Base-by-base conservation (phyloP, 495 filamentous ascomycete species). In the Penicillium odoratum region DNA sequence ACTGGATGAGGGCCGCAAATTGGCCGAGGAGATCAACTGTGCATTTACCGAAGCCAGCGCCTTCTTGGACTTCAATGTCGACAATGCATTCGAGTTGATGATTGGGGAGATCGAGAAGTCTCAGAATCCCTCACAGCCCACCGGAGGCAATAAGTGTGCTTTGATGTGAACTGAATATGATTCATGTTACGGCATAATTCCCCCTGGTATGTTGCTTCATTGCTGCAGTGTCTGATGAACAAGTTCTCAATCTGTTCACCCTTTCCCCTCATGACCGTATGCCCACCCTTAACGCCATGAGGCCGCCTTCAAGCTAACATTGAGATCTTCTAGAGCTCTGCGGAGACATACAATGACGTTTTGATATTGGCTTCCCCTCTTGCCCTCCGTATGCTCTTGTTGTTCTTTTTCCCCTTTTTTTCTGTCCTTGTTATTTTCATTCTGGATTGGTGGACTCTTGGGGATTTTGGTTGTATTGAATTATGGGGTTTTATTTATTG, bases 31-130 rank as follows among this genome's bases (percentile, higher is more conserved):
- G 69, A 90, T 93, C 76, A 87, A 89, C 56, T 98, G 94, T 76
- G 91, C 86, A 6, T 97, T 90, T 80, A 97, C 93, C 18, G 94
- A 99, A 75, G 92, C 93, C 40, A 94, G 90, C 64, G 94, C 94
- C 26, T 84, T 93, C 48, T 91, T 94, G 72, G 89, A 96, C 69
- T 90, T 91, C 80, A 97, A 98, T 72, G 95, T 99, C 28, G 77
- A 75, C 58, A 92, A 90, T 70, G 90, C 93, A 8, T 99, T 99
- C 68, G 93, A 98, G 71, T 80, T 95, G 51, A 89, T 98, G 78
- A 93, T 99, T 64, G 89, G 83, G 43, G 88, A 98, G 78, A 88
- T 99, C 56, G 95, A 99, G 77, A 97, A 96, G 74, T 84, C 85
- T 5, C 90, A 97, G 74, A 96, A 96, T 71, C 94, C 95, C 3